Evolutionary conservation across 2,329 filamentous ascomycete genomes (phyloP), one percentile per base, ranked within the genome.

Genomic region (Paraphaeosphaeria sporulosa): DNA sequence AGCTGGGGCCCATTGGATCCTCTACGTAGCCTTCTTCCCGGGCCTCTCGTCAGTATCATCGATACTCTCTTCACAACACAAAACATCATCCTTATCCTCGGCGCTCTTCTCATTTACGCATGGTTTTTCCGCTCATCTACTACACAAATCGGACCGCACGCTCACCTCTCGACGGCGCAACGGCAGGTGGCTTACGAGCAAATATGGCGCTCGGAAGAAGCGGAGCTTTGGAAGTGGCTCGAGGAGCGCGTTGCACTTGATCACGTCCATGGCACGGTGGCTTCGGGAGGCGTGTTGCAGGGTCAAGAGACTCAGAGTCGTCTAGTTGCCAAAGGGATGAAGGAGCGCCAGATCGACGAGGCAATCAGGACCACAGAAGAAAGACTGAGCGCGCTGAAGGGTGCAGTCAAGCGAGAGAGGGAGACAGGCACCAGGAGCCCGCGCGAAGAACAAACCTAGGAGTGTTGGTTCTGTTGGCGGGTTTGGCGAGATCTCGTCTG

Each of bases 141-240:
- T 62, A 71, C 63, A 17, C 62, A 44, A 64, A 48, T 62, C 21
- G 57, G 57, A 0, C 80, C 64, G 46, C 73, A 58, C 68, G 76
- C 70, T 7, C 69, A 73, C 1, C 65, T 67, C 57, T 76, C 79
- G 0, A 73, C 81, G 3, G 85, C 91, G 0, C 88, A 94, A 57
- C 87, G 93, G 6, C 80, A 93, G 17, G 88, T 90, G 2, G 93
- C 92, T 0, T 98, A 97, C 75, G 94, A 98, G 67, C 92, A 97
- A 78, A 90, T 98, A 72, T 99, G 94, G 94, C 85, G 88, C 38
- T 84, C 87, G 43, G 93, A 97, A 76, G 94, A 97, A 75, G 92
- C 87, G 65, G 92, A 95, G 69, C 81, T 97, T 10, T 97, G 94
- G 94, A 89, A 92, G 59, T 97, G 94, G 94, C 81, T 97, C 4